Conservation (phyloP, 2,329 filamentous ascomycete genomes). For the Nakataea oryzae region DNA sequence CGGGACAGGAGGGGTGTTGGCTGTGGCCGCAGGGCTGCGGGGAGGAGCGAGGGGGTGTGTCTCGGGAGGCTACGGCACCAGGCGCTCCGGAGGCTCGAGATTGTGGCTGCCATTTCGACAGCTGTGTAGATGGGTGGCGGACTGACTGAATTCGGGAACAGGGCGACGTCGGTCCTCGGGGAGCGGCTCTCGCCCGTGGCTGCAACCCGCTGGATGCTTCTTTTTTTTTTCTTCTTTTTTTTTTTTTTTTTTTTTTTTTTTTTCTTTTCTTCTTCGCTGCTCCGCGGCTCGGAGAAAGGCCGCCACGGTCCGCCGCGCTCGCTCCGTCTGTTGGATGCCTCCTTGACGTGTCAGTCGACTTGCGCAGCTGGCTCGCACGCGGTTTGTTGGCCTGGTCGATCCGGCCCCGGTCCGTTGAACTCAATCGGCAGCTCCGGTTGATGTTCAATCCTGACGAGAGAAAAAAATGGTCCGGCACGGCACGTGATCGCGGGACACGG, state of each 20-base stretch:
- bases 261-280: too few species aligned
- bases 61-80: neutral
- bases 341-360: too few species aligned
- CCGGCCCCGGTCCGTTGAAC: too few species aligned
- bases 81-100: neutral
- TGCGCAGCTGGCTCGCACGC: too few species aligned
- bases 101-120: neutral
- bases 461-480: neutral
- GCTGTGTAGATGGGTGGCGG: neutral
- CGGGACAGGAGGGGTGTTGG: neutral
- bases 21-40: neutral
- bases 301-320: too few species aligned
- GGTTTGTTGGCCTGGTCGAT: neutral
- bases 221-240: neutral
- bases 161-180: neutral
- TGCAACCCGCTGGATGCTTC: neutral
- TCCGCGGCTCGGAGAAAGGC: too few species aligned
- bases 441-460: neutral
- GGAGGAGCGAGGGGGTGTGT: neutral
- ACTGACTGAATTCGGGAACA: neutral
- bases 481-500: neutral
- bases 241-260: neutral
- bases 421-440: neutral
- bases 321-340: too few species aligned
- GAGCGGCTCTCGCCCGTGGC: too few species aligned